Evolutionary conservation across 805 yeast species (phyloP).

Genomic region (Suhomyces sp.): DNA sequence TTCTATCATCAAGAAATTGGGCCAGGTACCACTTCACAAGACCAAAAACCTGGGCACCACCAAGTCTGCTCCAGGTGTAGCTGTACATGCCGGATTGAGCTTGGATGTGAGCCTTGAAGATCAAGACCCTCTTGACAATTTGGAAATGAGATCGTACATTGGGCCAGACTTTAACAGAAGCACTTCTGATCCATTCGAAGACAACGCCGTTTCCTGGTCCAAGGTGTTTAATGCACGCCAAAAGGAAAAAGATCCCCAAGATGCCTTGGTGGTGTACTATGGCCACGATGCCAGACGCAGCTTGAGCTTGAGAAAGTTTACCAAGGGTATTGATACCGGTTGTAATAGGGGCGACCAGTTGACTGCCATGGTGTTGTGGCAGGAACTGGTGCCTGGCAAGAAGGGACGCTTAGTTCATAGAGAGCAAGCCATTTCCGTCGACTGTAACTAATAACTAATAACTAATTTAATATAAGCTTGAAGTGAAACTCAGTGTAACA

Average conservation of each 20-base stretch:
- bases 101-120: constrained; percentile 59
- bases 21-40: constrained; percentile 50
- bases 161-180: constrained; percentile 61
- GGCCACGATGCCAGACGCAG: constrained; percentile 91
- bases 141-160: constrained; percentile 67
- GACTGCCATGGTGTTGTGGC: constrained; percentile 56
- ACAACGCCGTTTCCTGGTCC: constrained; percentile 51
- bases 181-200: constrained; percentile 44
- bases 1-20: constrained; percentile 61
- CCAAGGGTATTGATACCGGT: constrained; percentile 80
- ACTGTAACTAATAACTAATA: constrained; percentile 4
- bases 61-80: constrained; percentile 40
- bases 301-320: constrained; percentile 55
- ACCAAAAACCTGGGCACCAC: constrained; percentile 28
- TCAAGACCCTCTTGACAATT: constrained; percentile 59
- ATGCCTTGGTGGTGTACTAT: constrained; percentile 55
- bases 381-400: constrained; percentile 4
- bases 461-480: background rate
- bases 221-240: constrained; percentile 52
- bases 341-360: constrained; percentile 75
- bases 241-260: constrained; percentile 26
- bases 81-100: constrained; percentile 80
- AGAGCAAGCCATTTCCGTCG: constrained; percentile 17
- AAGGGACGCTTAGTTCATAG: constrained; percentile 16
- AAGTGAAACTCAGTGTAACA: too few relatives aligned